A percentile compares a stretch with the other conserved stretches of the same genome.
Conservation (phyloP, 2,329 filamentous ascomycete species). For the Exophiala xenobiotica region DNA sequence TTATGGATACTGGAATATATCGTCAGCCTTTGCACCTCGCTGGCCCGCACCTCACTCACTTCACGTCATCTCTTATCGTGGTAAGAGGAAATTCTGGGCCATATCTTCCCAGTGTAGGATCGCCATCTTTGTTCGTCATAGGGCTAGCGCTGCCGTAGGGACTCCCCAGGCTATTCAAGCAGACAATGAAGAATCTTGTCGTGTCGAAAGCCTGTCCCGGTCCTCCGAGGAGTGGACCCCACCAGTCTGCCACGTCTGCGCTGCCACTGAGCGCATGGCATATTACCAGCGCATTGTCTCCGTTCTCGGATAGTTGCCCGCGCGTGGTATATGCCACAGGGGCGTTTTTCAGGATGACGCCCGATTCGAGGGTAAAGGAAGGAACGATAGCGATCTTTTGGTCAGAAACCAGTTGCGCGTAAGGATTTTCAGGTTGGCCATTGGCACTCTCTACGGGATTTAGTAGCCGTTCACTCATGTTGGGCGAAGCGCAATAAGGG, state of each 20-base stretch:
- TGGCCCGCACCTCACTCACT: conserved; percentile 54
- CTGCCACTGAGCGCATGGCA: conserved; percentile 56
- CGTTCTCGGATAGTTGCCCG: conserved; percentile 55
- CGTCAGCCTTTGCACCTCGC: conserved; percentile 13
- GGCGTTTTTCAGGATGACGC: conserved; percentile 75
- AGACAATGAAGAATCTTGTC: conserved; percentile 55
- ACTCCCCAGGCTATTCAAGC: conserved; percentile 55
- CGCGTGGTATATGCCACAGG: conserved; percentile 65
- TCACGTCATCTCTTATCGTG: conserved; percentile 92
- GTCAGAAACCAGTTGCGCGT: conserved; percentile 78
- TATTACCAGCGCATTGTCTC: conserved; percentile 65
- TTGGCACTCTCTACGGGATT: conserved; percentile 56
- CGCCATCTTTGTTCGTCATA: conserved; percentile 77
- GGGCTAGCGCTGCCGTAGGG: conserved; percentile 57
- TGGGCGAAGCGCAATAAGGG: conserved; percentile 4
- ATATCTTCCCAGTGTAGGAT: conserved; percentile 71
- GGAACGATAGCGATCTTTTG: conserved; percentile 85
- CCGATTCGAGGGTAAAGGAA: conserved; percentile 88
- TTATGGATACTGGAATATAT: conserved; percentile 49
- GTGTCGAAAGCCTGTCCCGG: conserved; percentile 55
- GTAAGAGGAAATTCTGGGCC: conserved; percentile 96
- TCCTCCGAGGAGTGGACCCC: conserved; percentile 55
- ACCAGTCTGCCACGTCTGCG: conserved; percentile 57
- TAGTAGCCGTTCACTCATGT: conserved; percentile 44
- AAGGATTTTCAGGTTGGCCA: conserved; percentile 86